phyloP scores from a whole-genome alignment of 2,329 filamentous ascomycete genomes.

The Passalora sequoiae region DNA sequence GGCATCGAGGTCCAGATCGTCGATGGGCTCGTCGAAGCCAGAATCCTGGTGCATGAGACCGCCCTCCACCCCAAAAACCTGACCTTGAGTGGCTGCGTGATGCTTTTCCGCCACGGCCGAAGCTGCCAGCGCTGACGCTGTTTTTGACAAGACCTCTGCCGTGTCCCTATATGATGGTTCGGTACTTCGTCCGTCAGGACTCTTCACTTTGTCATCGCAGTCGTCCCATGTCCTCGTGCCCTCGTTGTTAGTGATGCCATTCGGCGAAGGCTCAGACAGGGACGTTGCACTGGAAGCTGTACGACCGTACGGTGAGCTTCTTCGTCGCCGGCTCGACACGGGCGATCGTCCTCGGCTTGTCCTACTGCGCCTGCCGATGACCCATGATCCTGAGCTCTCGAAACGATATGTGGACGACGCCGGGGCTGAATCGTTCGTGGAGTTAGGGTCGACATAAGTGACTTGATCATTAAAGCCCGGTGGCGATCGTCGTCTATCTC shows the following conservation, averaged over 20 bases:
- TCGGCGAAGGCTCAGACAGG: conserved; percentile 15
- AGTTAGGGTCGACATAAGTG: conserved; percentile 27
- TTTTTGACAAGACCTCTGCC: background rate
- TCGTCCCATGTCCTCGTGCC: background rate
- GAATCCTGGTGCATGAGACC: conserved; percentile 34
- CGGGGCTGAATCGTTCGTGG: conserved; percentile 34
- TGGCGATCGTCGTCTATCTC: conserved; percentile 19
- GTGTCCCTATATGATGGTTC: too few relatives aligned
- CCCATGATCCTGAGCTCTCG: conserved; percentile 42
- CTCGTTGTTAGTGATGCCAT: background rate
- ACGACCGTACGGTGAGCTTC: conserved; percentile 34
- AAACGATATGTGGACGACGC: conserved; percentile 42
- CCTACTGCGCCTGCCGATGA: conserved; percentile 32
- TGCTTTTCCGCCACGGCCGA: conserved; percentile 6
- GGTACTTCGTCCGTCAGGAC: too few relatives aligned
- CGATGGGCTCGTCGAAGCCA: conserved; percentile 44
- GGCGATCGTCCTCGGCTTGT: conserved; percentile 31
- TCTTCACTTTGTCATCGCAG: background rate
- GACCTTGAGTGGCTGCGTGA: conserved; percentile 3
- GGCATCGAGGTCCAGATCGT: conserved; percentile 29
- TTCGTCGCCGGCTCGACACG: conserved; percentile 29
- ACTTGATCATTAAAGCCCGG: conserved; percentile 21
- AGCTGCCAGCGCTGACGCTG: background rate
- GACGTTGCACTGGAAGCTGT: conserved; percentile 29
- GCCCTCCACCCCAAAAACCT: background rate